phyloP scores from a whole-genome alignment of 1,284 basidiomycete species.

The Trichosporon asahii region DNA sequence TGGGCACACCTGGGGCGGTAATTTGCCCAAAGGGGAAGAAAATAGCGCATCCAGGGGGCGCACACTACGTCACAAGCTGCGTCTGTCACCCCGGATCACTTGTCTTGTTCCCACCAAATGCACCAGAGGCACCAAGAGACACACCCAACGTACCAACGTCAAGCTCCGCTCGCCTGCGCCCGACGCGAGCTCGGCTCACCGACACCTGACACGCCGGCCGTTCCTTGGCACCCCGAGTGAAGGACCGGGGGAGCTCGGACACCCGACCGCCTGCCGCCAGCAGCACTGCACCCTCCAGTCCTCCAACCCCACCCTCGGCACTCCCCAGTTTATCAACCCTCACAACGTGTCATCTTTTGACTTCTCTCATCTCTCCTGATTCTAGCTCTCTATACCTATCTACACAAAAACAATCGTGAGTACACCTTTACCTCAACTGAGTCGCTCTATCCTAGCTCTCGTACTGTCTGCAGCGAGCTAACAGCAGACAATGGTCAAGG shows the following conservation, averaged over 20 bases:
- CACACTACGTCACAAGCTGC: background rate
- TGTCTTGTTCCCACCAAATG: background rate
- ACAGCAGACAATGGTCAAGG: conserved; percentile 17
- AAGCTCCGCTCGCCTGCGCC: background rate
- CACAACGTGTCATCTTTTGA: background rate
- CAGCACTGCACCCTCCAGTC: too few relatives aligned
- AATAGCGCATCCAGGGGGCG: background rate
- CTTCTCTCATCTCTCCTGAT: background rate
- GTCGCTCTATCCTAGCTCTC: background rate
- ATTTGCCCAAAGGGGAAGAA: background rate
- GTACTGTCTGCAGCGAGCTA: background rate
- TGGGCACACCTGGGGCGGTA: background rate
- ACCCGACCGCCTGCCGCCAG: background rate
- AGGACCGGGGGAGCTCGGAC: background rate
- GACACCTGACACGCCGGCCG: background rate
- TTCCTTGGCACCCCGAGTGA: conserved; percentile 1
- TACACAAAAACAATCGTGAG: background rate
- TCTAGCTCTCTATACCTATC: background rate
- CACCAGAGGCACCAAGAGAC: background rate
- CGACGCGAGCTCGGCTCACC: background rate
- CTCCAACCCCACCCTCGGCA: background rate
- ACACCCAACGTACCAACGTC: background rate
- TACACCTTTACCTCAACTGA: background rate
- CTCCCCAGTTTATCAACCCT: background rate
- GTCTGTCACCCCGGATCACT: background rate